These are phyloP conservation scores for Tephrocybe sp. DNA, from an alignment of 768 basidiomycete species.

Conservation along the genomic window DNA sequence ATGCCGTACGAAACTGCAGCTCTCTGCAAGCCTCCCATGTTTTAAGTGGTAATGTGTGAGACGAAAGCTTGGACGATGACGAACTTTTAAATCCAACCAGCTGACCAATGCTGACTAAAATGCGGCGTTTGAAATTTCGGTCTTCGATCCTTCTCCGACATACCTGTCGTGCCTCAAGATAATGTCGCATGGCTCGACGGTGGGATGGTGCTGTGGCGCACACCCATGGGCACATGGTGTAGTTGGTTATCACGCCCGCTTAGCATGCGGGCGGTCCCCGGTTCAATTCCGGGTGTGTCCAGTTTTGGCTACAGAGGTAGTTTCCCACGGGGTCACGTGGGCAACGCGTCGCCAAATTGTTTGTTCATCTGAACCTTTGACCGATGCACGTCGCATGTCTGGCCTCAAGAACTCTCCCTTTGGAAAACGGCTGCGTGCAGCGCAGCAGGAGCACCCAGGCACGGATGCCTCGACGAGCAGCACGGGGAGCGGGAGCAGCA, in stretches of 20 bases:
- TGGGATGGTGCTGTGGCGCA: too few species aligned
- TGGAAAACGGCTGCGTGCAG: slow-evolving; percentile 78
- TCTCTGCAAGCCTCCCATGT: too few species aligned
- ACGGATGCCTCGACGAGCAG: slow-evolving; percentile 38
- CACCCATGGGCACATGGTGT: slow-evolving; percentile 9
- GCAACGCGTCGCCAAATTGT: slow-evolving; percentile 6
- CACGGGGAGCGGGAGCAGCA: slow-evolving; percentile 19
- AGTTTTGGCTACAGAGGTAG: background rate
- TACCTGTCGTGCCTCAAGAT: too few species aligned
- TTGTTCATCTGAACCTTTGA: background rate
- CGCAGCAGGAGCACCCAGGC: slow-evolving; percentile 47
- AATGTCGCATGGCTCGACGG: too few species aligned
- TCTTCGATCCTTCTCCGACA: too few species aligned
- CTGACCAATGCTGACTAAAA: too few species aligned
- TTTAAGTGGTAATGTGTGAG: too few species aligned
- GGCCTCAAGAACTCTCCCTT: slow-evolving; percentile 83
- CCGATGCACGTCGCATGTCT: slow-evolving; percentile 50
- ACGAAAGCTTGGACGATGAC: too few species aligned
- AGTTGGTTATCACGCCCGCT: slow-evolving; percentile 9
- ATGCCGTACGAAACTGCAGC: too few species aligned
- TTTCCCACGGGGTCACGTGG: slow-evolving; percentile 11
- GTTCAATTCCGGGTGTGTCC: slow-evolving; percentile 15
- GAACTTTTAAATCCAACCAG: too few species aligned
- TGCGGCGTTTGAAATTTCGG: too few species aligned
- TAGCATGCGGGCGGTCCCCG: background rate